phyloP scores from a whole-genome alignment of 2,329 filamentous ascomycete species.

The Colletotrichum sp. region DNA sequence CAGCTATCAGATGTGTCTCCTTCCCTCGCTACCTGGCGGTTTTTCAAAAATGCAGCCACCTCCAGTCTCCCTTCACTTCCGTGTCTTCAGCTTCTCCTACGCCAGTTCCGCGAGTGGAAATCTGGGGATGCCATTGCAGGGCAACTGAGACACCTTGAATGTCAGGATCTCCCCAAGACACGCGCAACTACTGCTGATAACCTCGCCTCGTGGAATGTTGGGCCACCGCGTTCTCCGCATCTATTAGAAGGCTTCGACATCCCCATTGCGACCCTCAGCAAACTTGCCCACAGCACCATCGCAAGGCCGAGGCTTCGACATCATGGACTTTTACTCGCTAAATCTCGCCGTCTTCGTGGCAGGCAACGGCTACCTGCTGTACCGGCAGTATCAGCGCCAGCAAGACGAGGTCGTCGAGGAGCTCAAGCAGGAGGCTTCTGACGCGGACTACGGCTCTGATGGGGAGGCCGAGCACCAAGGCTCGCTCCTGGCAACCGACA shows the following conservation, averaged over 20 bases:
- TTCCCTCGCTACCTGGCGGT: neutral
- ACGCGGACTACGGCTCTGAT: conserved; percentile 9
- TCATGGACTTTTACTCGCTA: conserved; percentile 27
- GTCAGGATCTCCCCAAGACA: neutral
- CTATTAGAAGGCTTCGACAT: neutral
- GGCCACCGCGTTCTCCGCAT: neutral
- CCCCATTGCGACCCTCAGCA: neutral
- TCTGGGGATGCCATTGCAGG: neutral
- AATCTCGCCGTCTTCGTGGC: conserved; percentile 27
- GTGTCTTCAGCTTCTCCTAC: neutral
- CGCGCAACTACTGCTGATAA: conserved; percentile 1
- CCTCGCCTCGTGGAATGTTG: neutral
- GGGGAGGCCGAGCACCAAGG: conserved; percentile 9
- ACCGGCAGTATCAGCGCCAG: conserved; percentile 25
- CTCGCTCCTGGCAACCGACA: neutral
- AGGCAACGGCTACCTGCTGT: conserved; percentile 27
- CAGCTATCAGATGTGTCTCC: neutral
- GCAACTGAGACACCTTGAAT: conserved; percentile 11
- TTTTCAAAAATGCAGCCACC: neutral
- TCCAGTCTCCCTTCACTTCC: neutral
- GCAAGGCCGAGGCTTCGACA: neutral
- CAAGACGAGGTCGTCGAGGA: neutral
- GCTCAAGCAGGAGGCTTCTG: conserved; percentile 12
- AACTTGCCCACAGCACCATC: neutral
- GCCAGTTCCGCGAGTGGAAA: neutral